Evolutionary conservation across 2,329 filamentous ascomycete species (phyloP).

Genomic region (Pseudogymnoascus sp.): DNA sequence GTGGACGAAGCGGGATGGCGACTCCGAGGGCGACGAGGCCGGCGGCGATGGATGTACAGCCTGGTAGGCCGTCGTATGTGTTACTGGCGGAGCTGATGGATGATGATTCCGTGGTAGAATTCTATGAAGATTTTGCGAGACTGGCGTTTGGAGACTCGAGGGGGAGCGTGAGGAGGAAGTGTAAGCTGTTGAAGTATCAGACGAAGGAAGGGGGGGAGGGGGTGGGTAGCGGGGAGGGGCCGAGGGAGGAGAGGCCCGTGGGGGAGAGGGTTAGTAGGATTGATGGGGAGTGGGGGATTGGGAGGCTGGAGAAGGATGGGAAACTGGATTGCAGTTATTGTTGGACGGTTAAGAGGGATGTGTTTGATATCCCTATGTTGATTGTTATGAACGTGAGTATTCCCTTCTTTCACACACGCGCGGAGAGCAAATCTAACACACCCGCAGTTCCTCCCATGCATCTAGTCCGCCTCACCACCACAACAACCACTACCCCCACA

Average conservation of each 20-base stretch:
- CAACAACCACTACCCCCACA: constrained; percentile 14
- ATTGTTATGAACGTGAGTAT: constrained; percentile 93
- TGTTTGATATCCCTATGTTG: constrained; percentile 97
- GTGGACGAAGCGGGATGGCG: constrained; percentile 38
- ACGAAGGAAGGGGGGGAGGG: constrained; percentile 51
- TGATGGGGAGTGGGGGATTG: constrained; percentile 72
- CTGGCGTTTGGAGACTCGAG: constrained; percentile 88
- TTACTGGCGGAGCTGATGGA: constrained; percentile 91
- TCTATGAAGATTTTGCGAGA: constrained; percentile 92
- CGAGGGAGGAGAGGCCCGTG: constrained; percentile 19
- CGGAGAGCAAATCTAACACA: constrained; percentile 16
- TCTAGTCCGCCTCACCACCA: constrained; percentile 29
- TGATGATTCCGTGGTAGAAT: constrained; percentile 86
- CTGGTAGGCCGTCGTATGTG: constrained; percentile 63
- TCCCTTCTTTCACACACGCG: not conserved
- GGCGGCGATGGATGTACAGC: constrained; percentile 34
- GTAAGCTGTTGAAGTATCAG: constrained; percentile 84
- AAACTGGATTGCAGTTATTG: constrained; percentile 93
- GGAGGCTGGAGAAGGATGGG: constrained; percentile 75
- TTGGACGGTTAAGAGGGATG: constrained; percentile 94
- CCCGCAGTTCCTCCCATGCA: constrained; percentile 39
- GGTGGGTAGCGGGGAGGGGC: constrained; percentile 18
- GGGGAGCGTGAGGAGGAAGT: constrained; percentile 75
- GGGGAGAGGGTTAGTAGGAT: constrained; percentile 50
- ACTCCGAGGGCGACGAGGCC: constrained; percentile 47